Base-by-base conservation (phyloP, 1,284 basidiomycete genomes). In the Grifola frondosa region DNA sequence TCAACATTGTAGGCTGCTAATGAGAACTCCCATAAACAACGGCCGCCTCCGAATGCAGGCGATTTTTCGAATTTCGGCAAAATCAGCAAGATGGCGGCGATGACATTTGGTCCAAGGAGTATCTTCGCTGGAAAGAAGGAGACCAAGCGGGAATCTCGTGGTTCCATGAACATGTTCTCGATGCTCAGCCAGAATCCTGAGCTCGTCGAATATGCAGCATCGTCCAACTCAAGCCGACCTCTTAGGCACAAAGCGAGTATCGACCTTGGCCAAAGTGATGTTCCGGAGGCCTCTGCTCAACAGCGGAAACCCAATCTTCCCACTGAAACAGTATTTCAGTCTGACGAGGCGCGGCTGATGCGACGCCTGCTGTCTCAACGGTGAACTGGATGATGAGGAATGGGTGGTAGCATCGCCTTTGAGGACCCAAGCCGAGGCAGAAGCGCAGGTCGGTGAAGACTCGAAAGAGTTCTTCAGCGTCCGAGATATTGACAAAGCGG, bases 151-250 rank as follows among this genome's bases (percentile, higher is more conserved):
- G 72, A 76, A 49, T 77, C 87, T 4, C 82, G 84, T 22, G 82
- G 75, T 54, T 94, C 91, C 32, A 82, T 70, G 44, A 97, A 96
- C 68, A 95, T 93, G 88, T 95, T 95, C 72, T 83, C 81, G n/a
- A 78, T 88, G 72, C 80, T 91, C 37, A 78, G 75, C 54, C 81
- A 84, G 59, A 73, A 70, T 48, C 55, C 69, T 22, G 80, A 80
- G 44, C 73, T 78, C 19, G 63, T 70, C 3, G 69, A 64, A 2
- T 84, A 81, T 32, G 81, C 80, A 21, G 59, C 70, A n/a, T 53
- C 69, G 24, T 51, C 61, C 59, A 86, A 77, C 60, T 66, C 69
- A 44, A 77, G 66, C 50, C 65, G 68, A 40, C 69, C 71, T 24
- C 67, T 73, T 10, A 75, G 70, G 53, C 72, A 76, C 44, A 80